phyloP scores from a whole-genome alignment of 768 basidiomycete species.

The Tricholoma hemisulphureum region DNA sequence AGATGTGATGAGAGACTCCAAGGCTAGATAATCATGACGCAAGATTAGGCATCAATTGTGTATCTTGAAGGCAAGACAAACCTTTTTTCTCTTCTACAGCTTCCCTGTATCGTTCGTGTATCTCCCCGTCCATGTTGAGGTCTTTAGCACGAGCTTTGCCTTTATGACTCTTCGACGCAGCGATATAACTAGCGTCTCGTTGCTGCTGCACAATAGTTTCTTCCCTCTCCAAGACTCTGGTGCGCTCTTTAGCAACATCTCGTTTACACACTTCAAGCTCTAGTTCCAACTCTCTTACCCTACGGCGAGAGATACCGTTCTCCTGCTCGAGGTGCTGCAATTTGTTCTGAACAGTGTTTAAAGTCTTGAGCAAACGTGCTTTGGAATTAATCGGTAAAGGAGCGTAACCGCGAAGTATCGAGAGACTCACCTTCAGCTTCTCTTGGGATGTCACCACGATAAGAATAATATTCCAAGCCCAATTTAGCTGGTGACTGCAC shows the following conservation, averaged over 20 bases:
- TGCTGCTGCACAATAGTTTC: constrained; percentile 41
- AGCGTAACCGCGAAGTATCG: background rate
- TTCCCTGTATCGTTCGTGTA: constrained; percentile 61
- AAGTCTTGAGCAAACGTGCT: constrained; percentile 63
- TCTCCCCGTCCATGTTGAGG: constrained; percentile 32
- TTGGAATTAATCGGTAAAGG: background rate
- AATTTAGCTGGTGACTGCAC: constrained; percentile 70
- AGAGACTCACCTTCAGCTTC: constrained; percentile 60
- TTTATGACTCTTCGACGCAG: constrained; percentile 31
- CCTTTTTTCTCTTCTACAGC: constrained; percentile 90
- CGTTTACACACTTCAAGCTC: constrained; percentile 83
- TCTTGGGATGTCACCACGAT: constrained; percentile 45
- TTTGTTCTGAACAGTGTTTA: constrained; percentile 64
- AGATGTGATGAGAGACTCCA: constrained; percentile 75
- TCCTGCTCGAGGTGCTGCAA: constrained; percentile 76
- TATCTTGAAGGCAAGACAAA: constrained; percentile 28
- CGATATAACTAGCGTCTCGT: constrained; percentile 24
- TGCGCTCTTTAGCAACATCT: constrained; percentile 73
- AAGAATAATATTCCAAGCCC: constrained; percentile 48
- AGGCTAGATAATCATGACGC: constrained; percentile 44
- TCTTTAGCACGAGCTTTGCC: constrained; percentile 37
- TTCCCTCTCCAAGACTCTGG: constrained; percentile 57
- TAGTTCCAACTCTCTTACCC: constrained; percentile 83
- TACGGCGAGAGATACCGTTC: constrained; percentile 74
- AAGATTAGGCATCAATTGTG: constrained; percentile 20